phyloP scores from a whole-genome alignment of 257 asterid species.

The Oldenlandia corymbosa region DNA sequence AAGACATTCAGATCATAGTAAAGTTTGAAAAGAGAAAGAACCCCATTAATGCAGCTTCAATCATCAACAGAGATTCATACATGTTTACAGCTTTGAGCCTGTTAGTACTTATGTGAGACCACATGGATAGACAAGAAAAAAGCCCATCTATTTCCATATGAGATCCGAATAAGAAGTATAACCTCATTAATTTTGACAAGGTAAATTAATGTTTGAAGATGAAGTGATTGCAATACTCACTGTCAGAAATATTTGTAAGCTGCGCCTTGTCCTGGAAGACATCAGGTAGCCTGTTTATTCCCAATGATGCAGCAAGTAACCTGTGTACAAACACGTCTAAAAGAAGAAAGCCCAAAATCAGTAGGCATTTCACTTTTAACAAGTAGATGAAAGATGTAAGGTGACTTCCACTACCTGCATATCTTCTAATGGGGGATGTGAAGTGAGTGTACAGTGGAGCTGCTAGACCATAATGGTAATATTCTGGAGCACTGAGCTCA shows the following conservation, averaged over 20 bases:
- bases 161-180: no score
- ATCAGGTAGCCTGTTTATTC: conserved; percentile 76
- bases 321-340: conserved; percentile 91
- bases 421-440: conserved; percentile 98
- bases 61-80: no score
- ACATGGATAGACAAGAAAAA: not conserved
- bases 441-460: conserved; percentile 91
- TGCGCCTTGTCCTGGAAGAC: conserved; percentile 65
- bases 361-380: conserved; percentile 9
- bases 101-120: no score
- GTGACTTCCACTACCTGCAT: conserved; percentile 54
- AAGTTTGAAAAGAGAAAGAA: not conserved
- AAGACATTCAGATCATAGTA: not conserved
- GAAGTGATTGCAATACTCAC: conserved; percentile 40
- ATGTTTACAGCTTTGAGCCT: not conserved
- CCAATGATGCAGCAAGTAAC: conserved; percentile 95
- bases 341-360: conserved; percentile 23
- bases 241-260: conserved; percentile 79
- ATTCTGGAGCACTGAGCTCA: conserved; percentile 90
- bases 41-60: no score
- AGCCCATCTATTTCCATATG: not conserved
- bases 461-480: conserved; percentile 90
- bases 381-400: conserved; percentile 17
- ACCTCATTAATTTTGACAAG: not conserved
- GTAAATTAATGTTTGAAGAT: conserved; percentile 1